phyloP scores from a whole-genome alignment of 2,329 filamentous ascomycete species.

The Cordyceps fumosorosea region DNA sequence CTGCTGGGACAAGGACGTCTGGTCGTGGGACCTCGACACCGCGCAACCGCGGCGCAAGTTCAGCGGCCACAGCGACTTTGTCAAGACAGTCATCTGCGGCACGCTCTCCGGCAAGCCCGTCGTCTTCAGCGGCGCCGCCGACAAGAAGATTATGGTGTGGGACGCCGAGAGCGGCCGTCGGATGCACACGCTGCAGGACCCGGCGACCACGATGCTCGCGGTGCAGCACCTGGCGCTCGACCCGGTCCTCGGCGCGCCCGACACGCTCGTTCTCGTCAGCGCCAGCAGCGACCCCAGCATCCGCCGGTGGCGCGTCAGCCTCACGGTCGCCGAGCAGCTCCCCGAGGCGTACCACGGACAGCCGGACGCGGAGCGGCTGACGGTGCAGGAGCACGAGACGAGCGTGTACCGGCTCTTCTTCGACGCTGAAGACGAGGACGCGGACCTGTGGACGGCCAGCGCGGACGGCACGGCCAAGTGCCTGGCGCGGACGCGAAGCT shows the following conservation, averaged over 20 bases:
- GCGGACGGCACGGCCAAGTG: slow-evolving; percentile 86
- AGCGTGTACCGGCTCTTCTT: slow-evolving; percentile 79
- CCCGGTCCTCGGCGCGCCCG: slow-evolving; percentile 46
- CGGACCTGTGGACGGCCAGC: slow-evolving; percentile 86
- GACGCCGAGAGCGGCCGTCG: slow-evolving; percentile 60
- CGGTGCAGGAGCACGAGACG: slow-evolving; percentile 78
- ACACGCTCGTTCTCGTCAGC: slow-evolving; percentile 59
- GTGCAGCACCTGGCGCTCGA: slow-evolving; percentile 77
- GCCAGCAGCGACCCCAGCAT: slow-evolving; percentile 77
- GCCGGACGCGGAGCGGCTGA: slow-evolving; percentile 37
- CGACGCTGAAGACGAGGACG: slow-evolving; percentile 49
- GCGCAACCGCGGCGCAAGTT: slow-evolving; percentile 51
- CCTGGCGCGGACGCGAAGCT: slow-evolving; percentile 60
- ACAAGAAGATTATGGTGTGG: slow-evolving; percentile 81
- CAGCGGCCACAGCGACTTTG: slow-evolving; percentile 80
- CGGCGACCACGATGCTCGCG: slow-evolving; percentile 63
- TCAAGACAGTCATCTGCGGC: slow-evolving; percentile 68
- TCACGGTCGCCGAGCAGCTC: slow-evolving; percentile 48
- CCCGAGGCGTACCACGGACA: slow-evolving; percentile 36
- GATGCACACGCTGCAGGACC: slow-evolving; percentile 72
- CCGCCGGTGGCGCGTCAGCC: slow-evolving; percentile 63
- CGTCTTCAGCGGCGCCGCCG: slow-evolving; percentile 69
- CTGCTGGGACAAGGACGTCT: slow-evolving; percentile 90
- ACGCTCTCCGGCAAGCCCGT: slow-evolving; percentile 54
- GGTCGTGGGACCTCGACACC: slow-evolving; percentile 69